phyloP scores from a whole-genome alignment of 768 basidiomycete genomes.

The Rhizopogon sp. region DNA sequence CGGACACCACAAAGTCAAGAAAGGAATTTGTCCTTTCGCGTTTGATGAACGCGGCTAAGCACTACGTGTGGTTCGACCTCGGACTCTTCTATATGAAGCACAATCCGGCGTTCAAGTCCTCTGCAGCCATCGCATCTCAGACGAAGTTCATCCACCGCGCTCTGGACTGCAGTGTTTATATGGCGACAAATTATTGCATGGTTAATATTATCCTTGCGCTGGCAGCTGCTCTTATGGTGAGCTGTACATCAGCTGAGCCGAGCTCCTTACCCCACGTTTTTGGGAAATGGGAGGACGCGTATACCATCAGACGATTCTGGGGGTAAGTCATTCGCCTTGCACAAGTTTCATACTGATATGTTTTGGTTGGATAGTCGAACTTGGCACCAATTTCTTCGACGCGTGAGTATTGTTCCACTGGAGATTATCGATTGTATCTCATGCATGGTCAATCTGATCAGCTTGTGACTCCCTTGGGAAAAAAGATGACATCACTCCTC shows the following conservation, averaged over 20 bases:
- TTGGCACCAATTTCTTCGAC: constrained; percentile 36
- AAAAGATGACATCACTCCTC: constrained; percentile 17
- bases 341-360: neutral
- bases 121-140: constrained; percentile 1
- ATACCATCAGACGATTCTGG: constrained; percentile 36
- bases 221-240: constrained; percentile 6
- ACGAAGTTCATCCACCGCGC: neutral
- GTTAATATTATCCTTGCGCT: neutral
- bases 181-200: neutral
- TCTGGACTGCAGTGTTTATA: neutral
- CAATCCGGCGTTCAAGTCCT: constrained; percentile 7
- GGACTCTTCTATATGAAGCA: constrained; percentile 6
- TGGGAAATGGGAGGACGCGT: constrained; percentile 28
- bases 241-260: constrained; percentile 18
- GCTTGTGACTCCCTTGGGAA: constrained; percentile 23
- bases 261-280: constrained; percentile 35
- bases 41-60: constrained; percentile 6
- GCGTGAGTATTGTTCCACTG: constrained; percentile 18
- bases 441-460: constrained; percentile 4
- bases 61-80: constrained; percentile 10
- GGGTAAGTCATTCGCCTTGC: constrained; percentile 24
- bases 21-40: constrained; percentile 18
- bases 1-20: constrained; percentile 10
- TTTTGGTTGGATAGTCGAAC: constrained; percentile 15
- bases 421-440: neutral